These are phyloP conservation scores for Candida andamanensis DNA, from an alignment of 805 yeast species.

Conservation along the genomic window DNA sequence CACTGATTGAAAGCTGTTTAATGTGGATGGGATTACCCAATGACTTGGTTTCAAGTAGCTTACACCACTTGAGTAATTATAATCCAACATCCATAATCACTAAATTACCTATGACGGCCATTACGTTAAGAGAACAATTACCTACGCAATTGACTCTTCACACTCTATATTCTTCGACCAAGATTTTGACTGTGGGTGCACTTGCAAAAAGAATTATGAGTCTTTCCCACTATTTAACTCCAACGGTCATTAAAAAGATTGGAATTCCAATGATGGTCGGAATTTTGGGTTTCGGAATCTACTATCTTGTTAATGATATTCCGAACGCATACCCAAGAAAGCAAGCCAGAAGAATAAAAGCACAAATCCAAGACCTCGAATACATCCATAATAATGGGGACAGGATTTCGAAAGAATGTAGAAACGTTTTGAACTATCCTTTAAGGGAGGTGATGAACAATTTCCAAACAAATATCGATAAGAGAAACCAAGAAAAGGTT, in stretches of 20 bases:
- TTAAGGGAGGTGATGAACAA: slow-evolving; percentile 72
- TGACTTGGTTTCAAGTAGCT: slow-evolving; percentile 21
- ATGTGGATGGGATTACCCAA: slow-evolving; percentile 38
- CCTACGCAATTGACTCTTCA: slow-evolving; percentile 38
- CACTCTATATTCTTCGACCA: slow-evolving; percentile 36
- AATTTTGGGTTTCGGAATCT: slow-evolving; percentile 47
- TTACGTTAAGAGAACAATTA: slow-evolving; percentile 24
- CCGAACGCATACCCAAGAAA: slow-evolving; percentile 88
- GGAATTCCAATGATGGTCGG: slow-evolving; percentile 50
- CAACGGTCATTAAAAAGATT: slow-evolving; percentile 39
- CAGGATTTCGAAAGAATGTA: slow-evolving; percentile 75
- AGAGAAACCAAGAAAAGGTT: slow-evolving; percentile 52
- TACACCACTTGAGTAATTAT: slow-evolving; percentile 24
- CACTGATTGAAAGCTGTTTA: slow-evolving; percentile 58
- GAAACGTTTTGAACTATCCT: slow-evolving; percentile 77
- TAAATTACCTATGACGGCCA: slow-evolving; percentile 24
- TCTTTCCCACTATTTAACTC: slow-evolving; percentile 32
- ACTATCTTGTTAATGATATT: slow-evolving; percentile 70
- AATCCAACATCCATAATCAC: slow-evolving; percentile 30
- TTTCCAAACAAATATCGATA: slow-evolving; percentile 63
- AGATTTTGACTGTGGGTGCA: slow-evolving; percentile 38
- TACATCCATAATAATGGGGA: slow-evolving; percentile 75
- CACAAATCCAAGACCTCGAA: slow-evolving; percentile 60
- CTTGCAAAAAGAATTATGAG: slow-evolving; percentile 33
- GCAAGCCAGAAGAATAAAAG: slow-evolving; percentile 64